Evolutionary conservation across 2,329 filamentous ascomycete species (phyloP).

Genomic region (Erysiphe pulchra): DNA sequence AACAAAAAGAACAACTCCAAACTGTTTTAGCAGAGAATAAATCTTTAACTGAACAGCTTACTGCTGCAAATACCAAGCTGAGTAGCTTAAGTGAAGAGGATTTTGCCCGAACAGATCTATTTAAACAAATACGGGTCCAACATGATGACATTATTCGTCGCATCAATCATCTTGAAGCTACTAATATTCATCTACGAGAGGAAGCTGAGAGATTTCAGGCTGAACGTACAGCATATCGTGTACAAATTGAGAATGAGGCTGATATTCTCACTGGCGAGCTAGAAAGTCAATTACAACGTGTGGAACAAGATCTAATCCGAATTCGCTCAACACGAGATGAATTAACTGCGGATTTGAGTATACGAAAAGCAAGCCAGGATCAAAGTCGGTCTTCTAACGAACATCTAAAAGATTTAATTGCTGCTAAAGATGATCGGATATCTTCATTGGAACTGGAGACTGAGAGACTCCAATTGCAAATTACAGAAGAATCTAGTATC

Average conservation of each 20-base stretch:
- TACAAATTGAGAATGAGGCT: conserved; percentile 57
- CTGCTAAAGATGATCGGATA: conserved; percentile 60
- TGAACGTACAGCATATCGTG: conserved; percentile 61
- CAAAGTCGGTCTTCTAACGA: conserved; percentile 43
- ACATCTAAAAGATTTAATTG: conserved; percentile 56
- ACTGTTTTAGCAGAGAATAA: conserved; percentile 54
- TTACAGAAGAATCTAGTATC: conserved; percentile 19
- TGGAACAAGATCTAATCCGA: conserved; percentile 64
- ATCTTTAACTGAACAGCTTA: conserved; percentile 51
- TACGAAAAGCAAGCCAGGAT: conserved; percentile 56
- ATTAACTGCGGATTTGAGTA: conserved; percentile 52
- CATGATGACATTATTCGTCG: conserved; percentile 83
- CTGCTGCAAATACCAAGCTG: conserved; percentile 38
- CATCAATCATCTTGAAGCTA: conserved; percentile 74
- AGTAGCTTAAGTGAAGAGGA: conserved; percentile 72
- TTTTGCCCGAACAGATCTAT: conserved; percentile 74
- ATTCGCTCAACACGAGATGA: conserved; percentile 72
- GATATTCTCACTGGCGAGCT: conserved; percentile 48
- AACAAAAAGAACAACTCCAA: conserved; percentile 74
- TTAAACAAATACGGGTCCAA: conserved; percentile 73
- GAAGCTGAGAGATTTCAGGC: conserved; percentile 66
- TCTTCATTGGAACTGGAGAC: conserved; percentile 60
- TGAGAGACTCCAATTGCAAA: conserved; percentile 35
- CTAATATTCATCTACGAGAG: conserved; percentile 60
- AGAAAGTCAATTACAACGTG: conserved; percentile 54